These are phyloP conservation scores for Fusarium kyushuense DNA, from an alignment of 2,329 filamentous ascomycete genomes.

Conservation along the genomic window DNA sequence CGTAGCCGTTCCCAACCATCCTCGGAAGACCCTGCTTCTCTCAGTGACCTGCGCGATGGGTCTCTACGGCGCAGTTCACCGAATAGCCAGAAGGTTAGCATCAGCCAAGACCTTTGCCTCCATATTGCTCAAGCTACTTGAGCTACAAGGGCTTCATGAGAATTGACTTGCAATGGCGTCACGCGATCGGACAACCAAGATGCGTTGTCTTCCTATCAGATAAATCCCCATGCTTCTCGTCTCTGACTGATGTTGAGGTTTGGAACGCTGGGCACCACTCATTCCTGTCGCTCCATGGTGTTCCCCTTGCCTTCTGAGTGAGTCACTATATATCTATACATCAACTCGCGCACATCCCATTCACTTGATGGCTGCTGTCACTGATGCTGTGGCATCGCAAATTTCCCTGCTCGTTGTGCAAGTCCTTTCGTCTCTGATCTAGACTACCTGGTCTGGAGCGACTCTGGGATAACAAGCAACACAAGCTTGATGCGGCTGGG, in stretches of 20 bases:
- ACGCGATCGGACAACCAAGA: slow-evolving; percentile 32
- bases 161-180: slow-evolving; percentile 46
- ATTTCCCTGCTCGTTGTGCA: slow-evolving; percentile 26
- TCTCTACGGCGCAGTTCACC: slow-evolving; percentile 17
- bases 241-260: slow-evolving; percentile 37
- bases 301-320: slow-evolving; percentile 46
- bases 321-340: slow-evolving; percentile 46
- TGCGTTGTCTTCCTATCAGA: slow-evolving; percentile 40
- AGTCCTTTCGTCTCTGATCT: slow-evolving; percentile 24
- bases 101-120: slow-evolving; percentile 15
- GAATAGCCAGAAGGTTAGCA: slow-evolving; percentile 15
- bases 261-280: slow-evolving; percentile 46
- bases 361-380: slow-evolving; percentile 44
- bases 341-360: slow-evolving; percentile 41
- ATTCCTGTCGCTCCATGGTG: slow-evolving; percentile 43
- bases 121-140: slow-evolving; percentile 4
- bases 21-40: slow-evolving; percentile 34
- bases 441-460: slow-evolving; percentile 25
- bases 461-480: slow-evolving; percentile 29
- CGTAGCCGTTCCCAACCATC: slow-evolving; percentile 38
- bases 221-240: slow-evolving; percentile 38
- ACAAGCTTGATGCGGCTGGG: slow-evolving; percentile 44
- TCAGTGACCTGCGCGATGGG: slow-evolving; percentile 26
- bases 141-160: slow-evolving; percentile 10
- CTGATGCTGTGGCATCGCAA: slow-evolving; percentile 32